A percentile compares a stretch with the other conserved stretches of the same genome.
phyloP scores from a whole-genome alignment of 2,329 filamentous ascomycete species.

The Phaeoacremonium minimum region DNA sequence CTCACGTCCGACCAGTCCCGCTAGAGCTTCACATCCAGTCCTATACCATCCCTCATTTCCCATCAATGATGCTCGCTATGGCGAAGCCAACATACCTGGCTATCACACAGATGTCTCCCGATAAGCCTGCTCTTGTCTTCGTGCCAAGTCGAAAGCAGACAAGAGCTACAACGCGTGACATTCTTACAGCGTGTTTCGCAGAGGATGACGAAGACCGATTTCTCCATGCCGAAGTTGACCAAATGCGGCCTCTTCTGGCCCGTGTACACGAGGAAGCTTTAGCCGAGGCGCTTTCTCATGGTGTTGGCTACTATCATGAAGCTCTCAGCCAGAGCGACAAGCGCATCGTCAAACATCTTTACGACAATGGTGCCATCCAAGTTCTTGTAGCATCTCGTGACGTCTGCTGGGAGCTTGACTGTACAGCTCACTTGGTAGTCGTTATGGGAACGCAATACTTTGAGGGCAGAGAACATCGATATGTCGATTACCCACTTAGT shows the following conservation, averaged over 20 bases:
- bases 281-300: slow-evolving; percentile 85
- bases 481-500: slow-evolving; percentile 91
- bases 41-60: slow-evolving; percentile 93
- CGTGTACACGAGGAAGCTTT: slow-evolving; percentile 83
- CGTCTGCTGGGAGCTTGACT: slow-evolving; percentile 92
- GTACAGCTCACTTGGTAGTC: slow-evolving; percentile 83
- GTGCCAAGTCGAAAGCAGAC: slow-evolving; percentile 93
- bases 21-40: slow-evolving; percentile 93
- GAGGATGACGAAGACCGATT: slow-evolving; percentile 94
- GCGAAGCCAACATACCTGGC: slow-evolving; percentile 88
- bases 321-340: slow-evolving; percentile 85
- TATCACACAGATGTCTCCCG: slow-evolving; percentile 79
- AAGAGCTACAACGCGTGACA: slow-evolving; percentile 77
- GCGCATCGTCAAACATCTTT: slow-evolving; percentile 89
- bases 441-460: slow-evolving; percentile 99
- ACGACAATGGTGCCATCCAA: slow-evolving; percentile 83
- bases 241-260: slow-evolving; percentile 76
- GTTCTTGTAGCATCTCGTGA: slow-evolving; percentile 74
- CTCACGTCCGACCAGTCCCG: slow-evolving; percentile 81
- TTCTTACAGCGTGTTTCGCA: slow-evolving; percentile 80
- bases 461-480: slow-evolving; percentile 92
- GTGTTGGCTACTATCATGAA: slow-evolving; percentile 96
- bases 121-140: slow-evolving; percentile 88
- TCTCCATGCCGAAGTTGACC: slow-evolving; percentile 76
- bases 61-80: slow-evolving; percentile 98